phyloP scores from a whole-genome alignment of 805 yeast genomes.

The Ascoidea tarda region DNA sequence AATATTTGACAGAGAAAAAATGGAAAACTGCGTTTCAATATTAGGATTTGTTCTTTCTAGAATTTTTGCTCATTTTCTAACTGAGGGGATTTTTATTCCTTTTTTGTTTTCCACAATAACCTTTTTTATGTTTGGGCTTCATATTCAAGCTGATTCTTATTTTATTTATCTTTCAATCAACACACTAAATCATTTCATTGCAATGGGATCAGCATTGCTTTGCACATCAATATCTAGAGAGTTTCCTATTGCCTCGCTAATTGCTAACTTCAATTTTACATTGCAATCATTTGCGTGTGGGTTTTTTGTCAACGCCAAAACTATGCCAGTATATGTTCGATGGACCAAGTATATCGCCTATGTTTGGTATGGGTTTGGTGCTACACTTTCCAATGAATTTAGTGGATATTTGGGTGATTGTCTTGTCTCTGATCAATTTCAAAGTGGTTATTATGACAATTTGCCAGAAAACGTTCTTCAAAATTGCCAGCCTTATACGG shows the following conservation, averaged over 20 bases:
- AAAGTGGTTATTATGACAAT: too few relatives aligned
- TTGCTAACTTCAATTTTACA: conserved; percentile 54
- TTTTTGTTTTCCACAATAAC: conserved; percentile 45
- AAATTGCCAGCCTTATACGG: conserved; percentile 36
- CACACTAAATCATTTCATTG: conserved; percentile 38
- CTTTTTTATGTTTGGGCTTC: conserved; percentile 67
- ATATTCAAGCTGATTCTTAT: conserved; percentile 34
- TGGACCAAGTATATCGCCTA: conserved; percentile 73
- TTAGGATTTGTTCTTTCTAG: conserved; percentile 55
- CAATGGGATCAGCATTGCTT: conserved; percentile 39
- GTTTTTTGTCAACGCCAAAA: conserved; percentile 55
- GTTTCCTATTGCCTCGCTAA: conserved; percentile 44
- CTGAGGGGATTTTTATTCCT: conserved; percentile 59
- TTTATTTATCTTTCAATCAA: conserved; percentile 48
- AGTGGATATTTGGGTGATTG: conserved; percentile 48
- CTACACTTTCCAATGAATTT: conserved; percentile 49
- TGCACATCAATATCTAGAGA: conserved; percentile 44
- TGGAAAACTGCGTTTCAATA: conserved; percentile 53
- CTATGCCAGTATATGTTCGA: conserved; percentile 73
- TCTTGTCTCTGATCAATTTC: conserved; percentile 16
- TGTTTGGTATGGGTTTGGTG: conserved; percentile 71
- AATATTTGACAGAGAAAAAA: conserved; percentile 51
- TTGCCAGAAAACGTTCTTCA: conserved; percentile 13
- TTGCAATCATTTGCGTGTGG: conserved; percentile 72
- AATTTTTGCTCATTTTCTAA: conserved; percentile 44